Evolutionary conservation across 805 yeast genomes (phyloP), one percentile per base, ranked within the genome.

Genomic region (Candida broadrunensis): DNA sequence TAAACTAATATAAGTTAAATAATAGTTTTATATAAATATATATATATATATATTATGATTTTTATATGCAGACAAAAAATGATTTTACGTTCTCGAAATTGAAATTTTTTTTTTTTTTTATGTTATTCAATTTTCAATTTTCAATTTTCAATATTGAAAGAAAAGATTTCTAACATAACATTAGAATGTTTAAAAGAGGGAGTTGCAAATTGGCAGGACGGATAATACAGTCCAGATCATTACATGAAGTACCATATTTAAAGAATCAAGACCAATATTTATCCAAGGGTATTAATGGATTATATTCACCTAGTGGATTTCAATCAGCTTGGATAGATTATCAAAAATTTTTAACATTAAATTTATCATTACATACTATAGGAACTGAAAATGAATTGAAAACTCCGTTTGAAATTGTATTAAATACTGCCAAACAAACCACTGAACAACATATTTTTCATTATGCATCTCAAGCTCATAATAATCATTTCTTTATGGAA

Each of bases 381-480:
- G 97, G 95, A 13, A 86, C 96, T 1, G 83, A 80, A 41, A 75
- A 81, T 58, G 97, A 88, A 61, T 75, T 85, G 6, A 79, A 85
- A 58, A 67, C 75, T 15, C 91, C 96, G 3, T 79, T 83, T 59
- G 85, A 85, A 46, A 78, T 88, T 40, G 59, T 81, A 43, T 63
- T 80, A 44, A 75, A 81, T 48, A 80, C 93, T 1, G 84, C 89
- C 3, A 76, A 77, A 52, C 77, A 80, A 47, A 71, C 85, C 23
- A 77, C 80, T 23, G 77, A 78, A 52, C 82, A 89, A 25, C 77
- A 78, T 41, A 63, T 78, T n/a, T 90, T 83, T 73, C 93, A 90
- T 65, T 79, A 75, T 55, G 97, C 98, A 2, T 86, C 96, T 4
- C 95, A 86, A 59, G 82, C 89, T 2, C 91, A 86, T 67, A 90